These are phyloP conservation scores for Bryoerythrophyllum caledonicum DNA, from an alignment of 225 moss, liverwort and hornwort genomes.

Conservation along the genomic window DNA sequence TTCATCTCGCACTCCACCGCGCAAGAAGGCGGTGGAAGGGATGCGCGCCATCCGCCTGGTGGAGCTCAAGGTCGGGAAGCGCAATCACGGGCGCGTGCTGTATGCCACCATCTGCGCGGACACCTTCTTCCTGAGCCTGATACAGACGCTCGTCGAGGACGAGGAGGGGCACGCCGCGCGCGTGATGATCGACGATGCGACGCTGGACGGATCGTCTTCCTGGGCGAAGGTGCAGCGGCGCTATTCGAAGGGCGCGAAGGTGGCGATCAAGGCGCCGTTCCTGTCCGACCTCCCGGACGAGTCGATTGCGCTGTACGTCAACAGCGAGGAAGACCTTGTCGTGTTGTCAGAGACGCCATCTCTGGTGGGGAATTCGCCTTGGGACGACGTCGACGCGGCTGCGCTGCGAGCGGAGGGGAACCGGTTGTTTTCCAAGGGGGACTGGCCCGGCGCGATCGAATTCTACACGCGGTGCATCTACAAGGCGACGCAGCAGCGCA, in stretches of 20 bases:
- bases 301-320: constrained; percentile 57
- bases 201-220: constrained; percentile 39
- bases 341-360: constrained; percentile 34
- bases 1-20: constrained; percentile 17
- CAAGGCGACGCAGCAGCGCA: constrained; percentile 41
- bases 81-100: constrained; percentile 71
- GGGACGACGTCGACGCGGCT: constrained; percentile 43
- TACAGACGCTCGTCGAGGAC: constrained; percentile 71
- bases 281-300: constrained; percentile 62
- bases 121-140: constrained; percentile 58
- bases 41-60: constrained; percentile 53
- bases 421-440: constrained; percentile 49
- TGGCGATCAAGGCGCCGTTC: constrained; percentile 73
- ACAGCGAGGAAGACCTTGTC: constrained; percentile 48
- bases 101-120: constrained; percentile 68
- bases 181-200: constrained; percentile 56
- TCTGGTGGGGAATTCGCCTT: constrained; percentile 9
- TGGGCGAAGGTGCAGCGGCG: constrained; percentile 46
- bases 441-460: constrained; percentile 66
- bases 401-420: constrained; percentile 70
- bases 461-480: constrained; percentile 66
- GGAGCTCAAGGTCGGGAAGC: constrained; percentile 65
- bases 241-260: constrained; percentile 52
- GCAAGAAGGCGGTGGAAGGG: constrained; percentile 38
- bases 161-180: constrained; percentile 52